These are phyloP conservation scores for Dictyostelium citrinum DNA, from an alignment of 78 protist species.

Conservation along the genomic window DNA sequence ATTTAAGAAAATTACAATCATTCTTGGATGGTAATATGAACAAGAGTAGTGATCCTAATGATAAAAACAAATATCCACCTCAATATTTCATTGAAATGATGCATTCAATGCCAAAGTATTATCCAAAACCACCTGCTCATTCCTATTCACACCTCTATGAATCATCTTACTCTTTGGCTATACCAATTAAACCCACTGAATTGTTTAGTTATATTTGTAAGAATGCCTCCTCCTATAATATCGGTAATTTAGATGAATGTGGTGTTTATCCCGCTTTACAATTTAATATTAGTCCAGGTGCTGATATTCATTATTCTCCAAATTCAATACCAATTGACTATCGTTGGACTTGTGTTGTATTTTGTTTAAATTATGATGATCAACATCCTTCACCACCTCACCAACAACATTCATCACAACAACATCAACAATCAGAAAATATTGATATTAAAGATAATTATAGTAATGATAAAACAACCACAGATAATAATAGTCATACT, in stretches of 20 bases:
- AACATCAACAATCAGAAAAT: background rate
- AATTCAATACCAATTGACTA: background rate
- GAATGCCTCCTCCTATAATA: background rate
- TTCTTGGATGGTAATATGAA: conserved; percentile 10
- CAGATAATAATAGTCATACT: background rate
- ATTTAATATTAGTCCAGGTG: conserved; percentile 10
- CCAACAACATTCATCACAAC: background rate
- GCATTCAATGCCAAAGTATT: conserved; percentile 53
- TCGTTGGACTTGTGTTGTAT: conserved; percentile 49
- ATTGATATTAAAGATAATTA: background rate
- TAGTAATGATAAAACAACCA: background rate
- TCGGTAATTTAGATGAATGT: conserved; percentile 10
- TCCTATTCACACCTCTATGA: conserved; percentile 46
- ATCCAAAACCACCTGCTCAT: conserved; percentile 79
- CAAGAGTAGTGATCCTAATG: background rate
- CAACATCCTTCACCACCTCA: background rate
- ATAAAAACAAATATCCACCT: conserved; percentile 4
- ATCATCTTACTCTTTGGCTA: background rate
- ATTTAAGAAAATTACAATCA: conserved; percentile 28
- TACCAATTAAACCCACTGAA: conserved; percentile 27
- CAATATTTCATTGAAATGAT: conserved; percentile 71
- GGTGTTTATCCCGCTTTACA: conserved; percentile 44
- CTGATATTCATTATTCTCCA: background rate
- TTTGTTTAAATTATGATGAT: conserved; percentile 48
- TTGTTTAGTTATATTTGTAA: conserved; percentile 17